These are phyloP conservation scores for Gaertneriomyces semiglobifer DNA, from an alignment of 192 early-diverging fungal species.

Conservation along the genomic window DNA sequence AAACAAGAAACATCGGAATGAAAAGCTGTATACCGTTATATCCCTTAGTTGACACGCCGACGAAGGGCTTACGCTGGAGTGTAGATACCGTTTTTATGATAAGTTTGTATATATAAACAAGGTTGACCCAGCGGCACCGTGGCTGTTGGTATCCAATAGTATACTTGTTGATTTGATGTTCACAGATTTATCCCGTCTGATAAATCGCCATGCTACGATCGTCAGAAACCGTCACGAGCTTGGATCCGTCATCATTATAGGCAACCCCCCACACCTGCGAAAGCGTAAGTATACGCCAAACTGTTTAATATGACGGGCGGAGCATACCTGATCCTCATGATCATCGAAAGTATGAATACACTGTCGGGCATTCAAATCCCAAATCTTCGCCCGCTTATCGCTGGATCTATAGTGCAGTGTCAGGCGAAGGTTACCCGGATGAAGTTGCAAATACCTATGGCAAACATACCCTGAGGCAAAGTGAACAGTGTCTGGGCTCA, in stretches of 20 bases:
- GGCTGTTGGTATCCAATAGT: too few species aligned
- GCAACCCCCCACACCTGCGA: constrained; percentile 76
- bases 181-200: constrained; percentile 8
- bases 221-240: constrained; percentile 69
- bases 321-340: constrained; percentile 68
- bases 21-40: too few species aligned
- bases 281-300: not conserved
- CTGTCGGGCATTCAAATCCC: constrained; percentile 70
- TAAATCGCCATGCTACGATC: constrained; percentile 58
- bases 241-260: constrained; percentile 72
- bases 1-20: too few species aligned
- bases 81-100: too few species aligned
- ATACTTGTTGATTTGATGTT: not conserved
- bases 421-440: not conserved
- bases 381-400: constrained; percentile 79
- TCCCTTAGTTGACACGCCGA: too few species aligned
- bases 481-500: constrained; percentile 61
- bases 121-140: too few species aligned
- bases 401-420: constrained; percentile 47
- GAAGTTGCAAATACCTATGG: not conserved
- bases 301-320: not conserved
- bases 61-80: too few species aligned
- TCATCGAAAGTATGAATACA: constrained; percentile 75
- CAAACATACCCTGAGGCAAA: constrained; percentile 59
- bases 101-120: too few species aligned